Conservation (phyloP, 1,284 basidiomycete species). For the Mycena citricolor region DNA sequence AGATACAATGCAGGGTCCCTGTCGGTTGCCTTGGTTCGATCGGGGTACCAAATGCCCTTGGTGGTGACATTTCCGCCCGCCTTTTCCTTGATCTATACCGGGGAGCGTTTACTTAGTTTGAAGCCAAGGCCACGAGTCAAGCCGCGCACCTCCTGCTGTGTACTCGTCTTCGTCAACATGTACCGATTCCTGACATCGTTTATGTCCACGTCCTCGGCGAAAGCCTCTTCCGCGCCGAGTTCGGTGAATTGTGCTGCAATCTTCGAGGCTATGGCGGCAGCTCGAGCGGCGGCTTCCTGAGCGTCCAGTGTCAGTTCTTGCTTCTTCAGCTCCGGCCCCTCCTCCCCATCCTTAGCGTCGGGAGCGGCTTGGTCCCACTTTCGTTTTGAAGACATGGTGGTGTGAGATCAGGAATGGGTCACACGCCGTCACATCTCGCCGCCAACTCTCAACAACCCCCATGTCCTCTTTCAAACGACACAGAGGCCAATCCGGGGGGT, state of each 20-base stretch:
- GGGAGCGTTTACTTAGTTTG: too few species aligned
- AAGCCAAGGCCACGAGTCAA: too few species aligned
- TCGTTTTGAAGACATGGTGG: slow-evolving; percentile 59
- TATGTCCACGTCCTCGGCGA: slow-evolving; percentile 92
- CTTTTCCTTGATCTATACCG: slow-evolving; percentile 80
- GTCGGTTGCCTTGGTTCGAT: slow-evolving; percentile 84
- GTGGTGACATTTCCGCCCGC: slow-evolving; percentile 90
- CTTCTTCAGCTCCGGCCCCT: slow-evolving; percentile 47
- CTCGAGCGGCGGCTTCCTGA: slow-evolving; percentile 78
- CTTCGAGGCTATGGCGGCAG: slow-evolving; percentile 87
- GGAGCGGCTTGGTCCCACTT: slow-evolving; percentile 72
- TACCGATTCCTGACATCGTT: slow-evolving; percentile 97
- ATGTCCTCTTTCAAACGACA: slow-evolving; percentile 25
- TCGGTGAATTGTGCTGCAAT: slow-evolving; percentile 83
- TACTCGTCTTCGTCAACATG: slow-evolving; percentile 90
- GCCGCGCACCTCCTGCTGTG: slow-evolving; percentile 80
- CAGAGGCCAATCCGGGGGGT: slow-evolving; percentile 17
- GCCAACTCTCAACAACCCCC: background rate
- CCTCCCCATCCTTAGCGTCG: slow-evolving; percentile 37
- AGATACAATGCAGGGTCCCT: slow-evolving; percentile 94
- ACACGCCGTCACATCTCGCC: background rate
- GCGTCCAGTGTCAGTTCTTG: slow-evolving; percentile 62
- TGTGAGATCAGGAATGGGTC: slow-evolving; percentile 1
- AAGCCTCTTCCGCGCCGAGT: slow-evolving; percentile 68
- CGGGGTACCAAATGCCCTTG: slow-evolving; percentile 93